Conservation (phyloP, 1,284 basidiomycete species). For the Cryptococcus jaspeensis region DNA sequence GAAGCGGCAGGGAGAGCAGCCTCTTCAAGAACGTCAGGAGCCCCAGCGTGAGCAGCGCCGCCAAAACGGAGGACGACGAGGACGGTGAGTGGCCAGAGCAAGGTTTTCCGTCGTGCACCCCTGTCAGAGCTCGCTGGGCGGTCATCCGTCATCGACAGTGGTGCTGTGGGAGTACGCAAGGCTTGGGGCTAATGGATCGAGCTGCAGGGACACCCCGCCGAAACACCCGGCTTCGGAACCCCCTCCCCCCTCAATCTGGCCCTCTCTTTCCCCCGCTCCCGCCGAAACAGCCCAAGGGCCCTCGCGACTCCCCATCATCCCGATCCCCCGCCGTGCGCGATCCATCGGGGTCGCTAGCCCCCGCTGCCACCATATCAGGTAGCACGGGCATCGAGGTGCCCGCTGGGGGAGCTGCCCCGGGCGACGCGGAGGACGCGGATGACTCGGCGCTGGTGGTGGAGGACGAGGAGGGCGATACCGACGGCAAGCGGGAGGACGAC, state of each 20-base stretch:
- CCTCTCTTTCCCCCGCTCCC: slow-evolving; percentile 50
- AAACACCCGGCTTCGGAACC: slow-evolving; percentile 41
- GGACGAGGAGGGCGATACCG: not conserved
- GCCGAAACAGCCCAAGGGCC: slow-evolving; percentile 43
- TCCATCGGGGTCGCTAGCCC: too few relatives aligned
- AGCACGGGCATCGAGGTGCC: too few relatives aligned
- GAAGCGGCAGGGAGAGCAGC: slow-evolving; percentile 11
- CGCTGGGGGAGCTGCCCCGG: too few relatives aligned
- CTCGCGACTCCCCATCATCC: slow-evolving; percentile 34
- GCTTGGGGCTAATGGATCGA: not conserved
- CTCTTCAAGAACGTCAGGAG: slow-evolving; percentile 12
- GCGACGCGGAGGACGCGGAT: not conserved
- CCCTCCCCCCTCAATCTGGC: slow-evolving; percentile 43
- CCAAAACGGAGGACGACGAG: slow-evolving; percentile 18
- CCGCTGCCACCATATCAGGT: too few relatives aligned
- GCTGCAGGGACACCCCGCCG: slow-evolving; percentile 26
- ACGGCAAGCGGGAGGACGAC: not conserved
- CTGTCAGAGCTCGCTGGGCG: too few relatives aligned
- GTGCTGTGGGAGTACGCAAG: not conserved
- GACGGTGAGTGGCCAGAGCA: slow-evolving; percentile 16
- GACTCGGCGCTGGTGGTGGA: not conserved
- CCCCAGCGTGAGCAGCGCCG: slow-evolving; percentile 15
- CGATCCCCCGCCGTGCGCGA: slow-evolving; percentile 5
- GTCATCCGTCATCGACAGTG: not conserved
- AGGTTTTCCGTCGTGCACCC: not conserved